These are phyloP conservation scores for Cordyceps farinosa DNA, from an alignment of 2,329 filamentous ascomycete genomes.

Conservation along the genomic window DNA sequence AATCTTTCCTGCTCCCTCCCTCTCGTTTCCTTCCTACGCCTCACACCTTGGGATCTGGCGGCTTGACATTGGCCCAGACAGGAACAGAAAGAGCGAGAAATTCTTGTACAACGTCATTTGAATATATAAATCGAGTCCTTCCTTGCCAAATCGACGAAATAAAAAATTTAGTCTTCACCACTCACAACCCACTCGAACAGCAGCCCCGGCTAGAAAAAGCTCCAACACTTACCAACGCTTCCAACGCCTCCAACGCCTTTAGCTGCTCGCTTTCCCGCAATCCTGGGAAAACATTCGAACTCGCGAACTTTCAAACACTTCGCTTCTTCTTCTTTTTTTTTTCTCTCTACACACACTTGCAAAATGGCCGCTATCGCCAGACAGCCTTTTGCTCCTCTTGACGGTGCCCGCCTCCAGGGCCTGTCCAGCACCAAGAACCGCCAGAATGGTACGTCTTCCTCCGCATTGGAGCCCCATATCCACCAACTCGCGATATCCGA, in stretches of 20 bases:
- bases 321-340: not conserved
- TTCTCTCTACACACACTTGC: not conserved
- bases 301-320: not conserved
- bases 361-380: conserved; percentile 56
- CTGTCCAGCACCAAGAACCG: conserved; percentile 74
- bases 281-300: not conserved
- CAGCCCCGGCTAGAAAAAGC: not conserved
- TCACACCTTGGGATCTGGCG: not conserved
- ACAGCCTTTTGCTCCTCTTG: conserved; percentile 73
- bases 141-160: not conserved
- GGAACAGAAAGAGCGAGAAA: not conserved
- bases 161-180: not conserved
- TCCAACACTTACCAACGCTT: not conserved
- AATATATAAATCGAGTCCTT: not conserved
- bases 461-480: not conserved
- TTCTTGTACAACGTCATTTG: not conserved
- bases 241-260: not conserved
- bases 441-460: conserved; percentile 60
- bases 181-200: not conserved
- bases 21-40: not conserved
- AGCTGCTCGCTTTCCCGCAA: not conserved
- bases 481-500: not conserved
- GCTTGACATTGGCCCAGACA: not conserved
- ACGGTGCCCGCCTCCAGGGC: conserved; percentile 64
- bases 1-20: not conserved